Evolutionary conservation across 2,329 filamentous ascomycete genomes (phyloP).

Genomic region (Verticillium alfalfae): DNA sequence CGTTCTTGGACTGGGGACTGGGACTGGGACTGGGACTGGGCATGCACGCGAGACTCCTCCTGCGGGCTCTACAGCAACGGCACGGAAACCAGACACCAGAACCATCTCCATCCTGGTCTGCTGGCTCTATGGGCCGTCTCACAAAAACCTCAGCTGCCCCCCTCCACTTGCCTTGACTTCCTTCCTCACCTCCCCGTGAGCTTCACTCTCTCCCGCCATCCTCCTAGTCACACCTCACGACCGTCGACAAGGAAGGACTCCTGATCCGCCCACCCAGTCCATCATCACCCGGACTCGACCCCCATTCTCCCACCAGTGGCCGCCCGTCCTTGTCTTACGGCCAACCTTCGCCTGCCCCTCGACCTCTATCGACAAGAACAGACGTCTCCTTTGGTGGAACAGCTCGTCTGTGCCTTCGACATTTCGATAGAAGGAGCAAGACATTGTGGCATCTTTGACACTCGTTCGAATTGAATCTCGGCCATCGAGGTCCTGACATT

Average conservation of each 20-base stretch:
- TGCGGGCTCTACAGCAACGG: not conserved
- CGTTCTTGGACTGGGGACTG: not conserved
- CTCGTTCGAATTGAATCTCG: not conserved
- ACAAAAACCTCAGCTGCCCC: conserved; percentile 2
- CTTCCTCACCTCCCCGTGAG: not conserved
- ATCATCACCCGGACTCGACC: not conserved
- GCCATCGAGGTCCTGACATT: not conserved
- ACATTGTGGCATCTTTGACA: not conserved
- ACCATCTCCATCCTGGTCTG: conserved; percentile 3
- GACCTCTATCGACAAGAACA: not conserved
- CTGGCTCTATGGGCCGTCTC: conserved; percentile 1
- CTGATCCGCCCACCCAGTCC: not conserved
- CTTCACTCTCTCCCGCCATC: not conserved
- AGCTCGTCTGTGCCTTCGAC: not conserved
- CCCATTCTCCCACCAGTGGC: not conserved
- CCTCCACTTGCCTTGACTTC: not conserved
- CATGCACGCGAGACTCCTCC: not conserved
- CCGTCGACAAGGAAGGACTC: not conserved
- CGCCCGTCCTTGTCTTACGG: not conserved
- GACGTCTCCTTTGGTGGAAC: conserved; percentile 1
- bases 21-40: not conserved
- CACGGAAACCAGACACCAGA: not conserved
- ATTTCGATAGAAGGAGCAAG: not conserved
- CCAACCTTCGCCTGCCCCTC: not conserved
- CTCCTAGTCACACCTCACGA: not conserved